These are phyloP conservation scores for Pythium chondricola DNA, from an alignment of 352 stramenopile species.

Conservation along the genomic window DNA sequence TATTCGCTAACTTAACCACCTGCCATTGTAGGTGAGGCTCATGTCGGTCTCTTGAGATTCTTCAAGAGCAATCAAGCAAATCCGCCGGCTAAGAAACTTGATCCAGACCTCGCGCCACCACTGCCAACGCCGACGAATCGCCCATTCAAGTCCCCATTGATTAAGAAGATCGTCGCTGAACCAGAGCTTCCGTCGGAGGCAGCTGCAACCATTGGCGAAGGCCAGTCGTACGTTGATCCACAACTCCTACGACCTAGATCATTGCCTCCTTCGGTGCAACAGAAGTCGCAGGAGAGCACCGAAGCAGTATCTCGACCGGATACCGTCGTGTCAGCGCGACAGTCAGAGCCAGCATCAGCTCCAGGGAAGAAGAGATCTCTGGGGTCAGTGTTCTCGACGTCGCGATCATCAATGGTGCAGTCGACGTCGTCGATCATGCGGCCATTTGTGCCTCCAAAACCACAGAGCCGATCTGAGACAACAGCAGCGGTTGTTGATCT, in stretches of 20 bases:
- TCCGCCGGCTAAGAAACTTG: slow-evolving; percentile 3
- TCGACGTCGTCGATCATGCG: slow-evolving; percentile 61
- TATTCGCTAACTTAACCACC: not conserved
- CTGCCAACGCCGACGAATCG: not conserved
- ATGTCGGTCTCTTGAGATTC: slow-evolving; percentile 78
- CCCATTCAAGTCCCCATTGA: no score
- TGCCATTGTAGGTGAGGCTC: slow-evolving; percentile 48
- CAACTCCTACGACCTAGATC: slow-evolving; percentile 35
- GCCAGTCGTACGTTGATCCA: slow-evolving; percentile 78
- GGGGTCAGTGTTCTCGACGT: slow-evolving; percentile 44
- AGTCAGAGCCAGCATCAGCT: not conserved
- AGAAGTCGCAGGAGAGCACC: not conserved
- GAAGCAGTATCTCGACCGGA: not conserved
- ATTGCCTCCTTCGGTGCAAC: not conserved
- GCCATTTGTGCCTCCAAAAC: slow-evolving; percentile 39
- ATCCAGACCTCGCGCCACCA: slow-evolving; percentile 6
- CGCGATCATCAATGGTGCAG: slow-evolving; percentile 51
- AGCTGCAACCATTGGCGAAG: slow-evolving; percentile 54
- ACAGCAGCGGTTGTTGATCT: not conserved
- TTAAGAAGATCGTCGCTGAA: not conserved
- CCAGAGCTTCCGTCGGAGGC: not conserved
- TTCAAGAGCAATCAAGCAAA: slow-evolving; percentile 74
- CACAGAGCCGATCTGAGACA: not conserved
- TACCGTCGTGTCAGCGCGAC: not conserved
- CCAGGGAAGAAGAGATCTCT: slow-evolving; percentile 42